These are phyloP conservation scores for Kuraishia cidri DNA, from an alignment of 805 yeast genomes.

Conservation along the genomic window DNA sequence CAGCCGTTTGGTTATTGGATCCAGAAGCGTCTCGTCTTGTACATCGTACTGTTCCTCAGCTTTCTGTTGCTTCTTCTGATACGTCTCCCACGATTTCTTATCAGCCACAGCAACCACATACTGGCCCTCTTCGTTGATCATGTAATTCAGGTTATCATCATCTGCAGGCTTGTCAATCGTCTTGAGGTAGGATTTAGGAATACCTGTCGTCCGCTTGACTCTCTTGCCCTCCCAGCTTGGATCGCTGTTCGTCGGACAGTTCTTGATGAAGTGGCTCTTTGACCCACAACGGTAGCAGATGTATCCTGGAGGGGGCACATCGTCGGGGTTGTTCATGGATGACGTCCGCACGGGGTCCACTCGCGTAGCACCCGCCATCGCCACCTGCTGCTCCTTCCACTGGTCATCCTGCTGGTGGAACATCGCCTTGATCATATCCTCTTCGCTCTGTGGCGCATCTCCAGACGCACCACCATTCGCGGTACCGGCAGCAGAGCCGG, in stretches of 20 bases:
- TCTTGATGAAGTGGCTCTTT: slow-evolving; percentile 91
- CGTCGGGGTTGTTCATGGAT: slow-evolving; percentile 30
- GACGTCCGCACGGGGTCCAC: slow-evolving; percentile 24
- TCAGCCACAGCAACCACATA: slow-evolving; percentile 96
- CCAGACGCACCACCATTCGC: slow-evolving; percentile 28
- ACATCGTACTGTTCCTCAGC: slow-evolving; percentile 34
- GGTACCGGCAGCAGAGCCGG: slow-evolving; percentile 9
- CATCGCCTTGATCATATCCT: slow-evolving; percentile 83
- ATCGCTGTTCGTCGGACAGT: slow-evolving; percentile 90
- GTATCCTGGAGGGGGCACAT: slow-evolving; percentile 90
- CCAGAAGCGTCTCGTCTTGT: slow-evolving; percentile 53
- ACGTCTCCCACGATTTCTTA: slow-evolving; percentile 80
- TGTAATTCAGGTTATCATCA: slow-evolving; percentile 47
- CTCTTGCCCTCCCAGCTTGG: slow-evolving; percentile 92
- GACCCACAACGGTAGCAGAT: slow-evolving; percentile 96
- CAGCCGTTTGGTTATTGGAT: slow-evolving; percentile 62
- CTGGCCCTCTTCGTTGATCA: slow-evolving; percentile 92
- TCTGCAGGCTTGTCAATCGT: slow-evolving; percentile 71
- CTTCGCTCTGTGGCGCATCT: slow-evolving; percentile 55
- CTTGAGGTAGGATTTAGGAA: slow-evolving; percentile 86
- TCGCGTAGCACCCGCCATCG: slow-evolving; percentile 78
- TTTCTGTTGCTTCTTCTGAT: slow-evolving; percentile 54
- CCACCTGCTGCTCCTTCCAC: slow-evolving; percentile 93
- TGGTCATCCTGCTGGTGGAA: slow-evolving; percentile 88
- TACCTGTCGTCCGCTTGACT: slow-evolving; percentile 92